Evolutionary conservation across 148 eudicot genomes (phyloP).

Genomic region (Chenopodium album): DNA sequence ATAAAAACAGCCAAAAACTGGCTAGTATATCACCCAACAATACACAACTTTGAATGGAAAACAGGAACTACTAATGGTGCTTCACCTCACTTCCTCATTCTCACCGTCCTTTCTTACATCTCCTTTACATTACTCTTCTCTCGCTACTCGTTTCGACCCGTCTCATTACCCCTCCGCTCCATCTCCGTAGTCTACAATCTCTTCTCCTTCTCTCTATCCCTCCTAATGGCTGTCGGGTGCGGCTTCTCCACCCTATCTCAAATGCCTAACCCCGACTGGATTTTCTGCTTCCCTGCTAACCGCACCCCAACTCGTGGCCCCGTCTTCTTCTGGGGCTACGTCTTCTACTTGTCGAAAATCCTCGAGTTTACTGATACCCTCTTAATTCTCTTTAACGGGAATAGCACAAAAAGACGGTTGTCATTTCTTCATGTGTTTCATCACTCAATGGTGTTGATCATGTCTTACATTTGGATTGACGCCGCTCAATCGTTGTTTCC

Average conservation of each 20-base stretch:
- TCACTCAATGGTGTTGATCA: slow-evolving; percentile 64
- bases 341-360: slow-evolving; percentile 78
- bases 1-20: slow-evolving; percentile 23
- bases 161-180: slow-evolving; percentile 1
- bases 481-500: slow-evolving; percentile 58
- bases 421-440: slow-evolving; percentile 94
- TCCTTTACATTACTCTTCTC: slow-evolving; percentile 43
- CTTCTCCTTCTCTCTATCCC: slow-evolving; percentile 65
- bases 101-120: slow-evolving; percentile 54
- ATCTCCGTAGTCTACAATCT: slow-evolving; percentile 50
- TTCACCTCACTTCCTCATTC: slow-evolving; percentile 45
- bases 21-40: slow-evolving; percentile 59
- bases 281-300: slow-evolving; percentile 68
- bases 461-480: slow-evolving; percentile 74
- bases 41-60: slow-evolving; percentile 51
- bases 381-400: slow-evolving; percentile 45
- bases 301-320: slow-evolving; percentile 58
- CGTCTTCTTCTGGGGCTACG: slow-evolving; percentile 76
- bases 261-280: slow-evolving; percentile 31
- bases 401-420: slow-evolving; percentile 36
- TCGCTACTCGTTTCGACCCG: slow-evolving; percentile 34
- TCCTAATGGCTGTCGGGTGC: slow-evolving; percentile 53
- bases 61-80: slow-evolving; percentile 39
- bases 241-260: slow-evolving; percentile 59
- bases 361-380: slow-evolving; percentile 74